Base-by-base conservation (phyloP, 768 basidiomycete species). In the Punctularia strigosozonata region DNA sequence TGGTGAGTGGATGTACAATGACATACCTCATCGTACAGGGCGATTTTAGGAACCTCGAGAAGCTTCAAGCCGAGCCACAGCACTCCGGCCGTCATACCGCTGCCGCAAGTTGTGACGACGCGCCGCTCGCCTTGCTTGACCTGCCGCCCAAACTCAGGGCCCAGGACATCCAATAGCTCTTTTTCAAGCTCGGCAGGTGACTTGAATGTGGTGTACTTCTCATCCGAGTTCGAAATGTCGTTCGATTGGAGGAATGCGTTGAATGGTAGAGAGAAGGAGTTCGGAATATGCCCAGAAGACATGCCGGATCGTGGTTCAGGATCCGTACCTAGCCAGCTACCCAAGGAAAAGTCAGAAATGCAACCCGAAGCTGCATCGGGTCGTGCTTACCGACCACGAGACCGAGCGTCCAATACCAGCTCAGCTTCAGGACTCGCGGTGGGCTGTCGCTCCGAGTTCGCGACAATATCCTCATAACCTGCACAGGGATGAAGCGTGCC, bases 51-150 rank as follows among this genome's bases (percentile, higher is more conserved):
- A 4, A 73, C 72, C 12, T 76, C 78, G 33, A 90, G 50, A 25
- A 83, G 50, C 55, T 83, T 75, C 45, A 95, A 64, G n/a, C 88
- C 91, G 42, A 97, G 67, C 92, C 95, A 97, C 5, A 97, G 66
- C 12, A 97, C 66, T 3, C 75, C 87, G 8, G 94, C 94, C n/a
- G 92, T 95, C 94, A 99, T 97, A 31, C 94, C 94, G 53, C 88
- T 94, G 37, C 94, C 94, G 62, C 94, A 99, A 42, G 70, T 82
- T 10, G 83, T 75, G 4, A 80, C 70, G 22, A 92, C 73, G 17
- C 65, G 53, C 37, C 70, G 64, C 43, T 75, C 59, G 14, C 84
- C 85, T 8, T 65, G 55, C 32, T 82, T 59, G 7, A 92, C 63
- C 30, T 66, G 54, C n/a, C 73, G 58, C 21, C 71, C 65, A 42